Percentiles rank a stretch among this genome's conserved stretches.
These are phyloP conservation scores for Lactarius vividus DNA, from an alignment of 768 basidiomycete genomes.

Conservation along the genomic window DNA sequence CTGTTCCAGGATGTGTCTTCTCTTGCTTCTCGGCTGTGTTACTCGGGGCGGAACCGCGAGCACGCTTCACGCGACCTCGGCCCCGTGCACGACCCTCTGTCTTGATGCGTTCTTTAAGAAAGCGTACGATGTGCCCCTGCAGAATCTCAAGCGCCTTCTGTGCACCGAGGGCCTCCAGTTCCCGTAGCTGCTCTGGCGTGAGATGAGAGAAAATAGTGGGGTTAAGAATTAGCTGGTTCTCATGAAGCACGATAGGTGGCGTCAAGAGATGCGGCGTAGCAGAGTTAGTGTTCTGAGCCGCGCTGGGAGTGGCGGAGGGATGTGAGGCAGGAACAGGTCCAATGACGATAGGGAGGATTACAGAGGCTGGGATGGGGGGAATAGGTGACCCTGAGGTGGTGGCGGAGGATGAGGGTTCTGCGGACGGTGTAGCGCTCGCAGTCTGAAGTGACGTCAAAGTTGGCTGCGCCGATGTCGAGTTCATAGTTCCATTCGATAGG, in stretches of 20 bases:
- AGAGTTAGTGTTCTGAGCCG: constrained; percentile 36
- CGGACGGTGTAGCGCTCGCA: background rate
- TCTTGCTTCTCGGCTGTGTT: constrained; percentile 16
- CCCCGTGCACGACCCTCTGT: constrained; percentile 36
- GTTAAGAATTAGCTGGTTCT: constrained; percentile 79
- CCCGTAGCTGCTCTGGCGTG: constrained; percentile 65
- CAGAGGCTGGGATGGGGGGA: constrained; percentile 39
- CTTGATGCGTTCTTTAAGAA: constrained; percentile 70
- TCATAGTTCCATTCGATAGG: constrained; percentile 26
- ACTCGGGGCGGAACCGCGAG: constrained; percentile 23
- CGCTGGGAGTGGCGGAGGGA: constrained; percentile 46
- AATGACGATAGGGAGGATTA: constrained; percentile 74
- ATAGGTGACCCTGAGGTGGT: constrained; percentile 19
- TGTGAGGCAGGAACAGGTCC: constrained; percentile 68
- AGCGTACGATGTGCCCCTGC: constrained; percentile 81
- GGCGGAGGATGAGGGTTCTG: constrained; percentile 9
- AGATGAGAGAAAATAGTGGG: constrained; percentile 82
- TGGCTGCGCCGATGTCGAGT: constrained; percentile 8
- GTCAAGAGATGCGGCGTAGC: constrained; percentile 42
- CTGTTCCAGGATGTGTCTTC: constrained; percentile 8
- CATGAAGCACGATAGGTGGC: constrained; percentile 76
- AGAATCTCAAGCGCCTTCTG: constrained; percentile 77
- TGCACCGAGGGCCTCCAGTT: constrained; percentile 77
- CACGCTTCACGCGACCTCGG: constrained; percentile 29
- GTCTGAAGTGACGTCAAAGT: constrained; percentile 22